phyloP scores from a whole-genome alignment of 106 monocot species.

The Gastrodia elata region DNA sequence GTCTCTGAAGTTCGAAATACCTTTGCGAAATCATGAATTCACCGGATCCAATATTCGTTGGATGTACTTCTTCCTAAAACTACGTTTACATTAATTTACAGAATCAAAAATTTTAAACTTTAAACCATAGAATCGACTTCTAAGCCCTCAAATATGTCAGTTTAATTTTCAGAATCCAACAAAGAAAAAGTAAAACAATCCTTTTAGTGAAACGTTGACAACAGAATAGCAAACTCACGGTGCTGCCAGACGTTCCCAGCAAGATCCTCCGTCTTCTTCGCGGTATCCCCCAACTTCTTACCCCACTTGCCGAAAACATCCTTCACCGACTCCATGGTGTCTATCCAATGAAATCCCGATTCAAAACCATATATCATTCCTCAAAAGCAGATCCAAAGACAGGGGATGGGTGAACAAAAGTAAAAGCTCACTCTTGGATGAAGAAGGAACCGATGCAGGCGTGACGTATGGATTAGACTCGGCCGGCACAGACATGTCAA shows the following conservation, averaged over 20 bases:
- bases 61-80: too few species aligned
- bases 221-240: background rate
- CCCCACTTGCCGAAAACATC: constrained; percentile 19
- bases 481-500: constrained; percentile 17
- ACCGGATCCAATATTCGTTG: background rate
- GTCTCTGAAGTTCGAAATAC: background rate
- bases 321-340: constrained; percentile 15
- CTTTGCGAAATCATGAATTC: background rate
- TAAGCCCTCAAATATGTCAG: background rate
- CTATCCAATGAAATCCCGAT: constrained; percentile 3
- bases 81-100: too few species aligned
- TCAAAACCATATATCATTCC: background rate
- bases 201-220: background rate
- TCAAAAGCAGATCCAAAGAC: background rate
- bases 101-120: background rate
- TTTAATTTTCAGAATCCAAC: too few species aligned
- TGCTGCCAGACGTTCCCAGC: constrained; percentile 22
- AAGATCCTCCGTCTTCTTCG: constrained; percentile 17
- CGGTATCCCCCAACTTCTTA: constrained; percentile 15
- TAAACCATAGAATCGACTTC: background rate
- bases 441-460: constrained; percentile 15
- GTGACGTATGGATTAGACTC: constrained; percentile 42
- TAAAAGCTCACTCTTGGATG: constrained; percentile 18
- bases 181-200: background rate
- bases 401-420: background rate